Conservation (phyloP, 139 green algal species). For the Coelastrella sp. region DNA sequence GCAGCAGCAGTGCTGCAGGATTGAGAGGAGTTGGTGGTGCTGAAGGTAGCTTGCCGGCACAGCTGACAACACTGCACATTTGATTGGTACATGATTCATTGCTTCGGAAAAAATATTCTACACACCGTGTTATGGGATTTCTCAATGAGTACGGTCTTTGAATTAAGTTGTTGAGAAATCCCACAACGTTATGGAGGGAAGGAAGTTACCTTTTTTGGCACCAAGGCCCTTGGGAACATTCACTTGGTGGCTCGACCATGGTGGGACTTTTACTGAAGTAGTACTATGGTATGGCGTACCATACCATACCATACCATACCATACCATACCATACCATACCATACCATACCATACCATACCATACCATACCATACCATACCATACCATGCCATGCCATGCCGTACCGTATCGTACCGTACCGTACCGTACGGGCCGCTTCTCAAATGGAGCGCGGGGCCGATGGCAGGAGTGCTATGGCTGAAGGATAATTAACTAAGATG, state of each 20-base stretch:
- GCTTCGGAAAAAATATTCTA: neutral
- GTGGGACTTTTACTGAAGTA: neutral
- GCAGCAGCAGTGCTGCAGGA: neutral
- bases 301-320: too few species aligned
- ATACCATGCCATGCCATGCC: too few species aligned
- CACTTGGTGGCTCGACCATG: neutral
- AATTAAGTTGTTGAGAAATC: neutral
- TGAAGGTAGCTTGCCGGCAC: neutral
- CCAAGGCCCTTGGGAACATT: neutral
- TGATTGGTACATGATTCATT: neutral
- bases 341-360: too few species aligned
- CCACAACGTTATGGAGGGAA: neutral
- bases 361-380: too few species aligned
- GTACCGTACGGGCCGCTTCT: neutral
- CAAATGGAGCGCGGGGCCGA: neutral
- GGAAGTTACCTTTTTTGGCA: neutral
- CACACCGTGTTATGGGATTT: neutral
- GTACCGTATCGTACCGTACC: too few species aligned
- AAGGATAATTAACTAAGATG: too few species aligned
- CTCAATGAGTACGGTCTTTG: too few species aligned
- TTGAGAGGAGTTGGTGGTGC: neutral
- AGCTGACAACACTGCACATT: constrained; percentile 36
- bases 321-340: too few species aligned
- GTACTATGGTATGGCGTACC: too few species aligned
- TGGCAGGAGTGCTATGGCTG: neutral